Base-by-base conservation (phyloP, 192 early-diverging fungal species). In the Phlyctochytrium arcticum region DNA sequence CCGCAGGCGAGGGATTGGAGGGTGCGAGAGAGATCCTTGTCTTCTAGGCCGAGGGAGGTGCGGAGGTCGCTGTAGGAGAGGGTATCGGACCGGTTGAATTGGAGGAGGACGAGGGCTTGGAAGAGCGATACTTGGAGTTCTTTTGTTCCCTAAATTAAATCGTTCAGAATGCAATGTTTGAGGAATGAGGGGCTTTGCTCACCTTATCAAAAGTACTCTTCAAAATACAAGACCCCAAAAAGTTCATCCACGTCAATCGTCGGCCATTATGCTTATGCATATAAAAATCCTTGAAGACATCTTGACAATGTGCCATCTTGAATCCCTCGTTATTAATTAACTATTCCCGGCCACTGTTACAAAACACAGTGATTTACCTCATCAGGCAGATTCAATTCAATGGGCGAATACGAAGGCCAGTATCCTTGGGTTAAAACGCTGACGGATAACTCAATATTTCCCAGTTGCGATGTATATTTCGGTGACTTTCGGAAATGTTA, bases 391-490 rank as follows among this genome's bases (percentile, higher is more conserved):
- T 75, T 89, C 12, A 89, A 71, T 3, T 84, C 75, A 5, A 83
- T 69, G 9, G 89, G 87, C 36, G 88, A 77, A 77, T 96, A 97
- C 1, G 90, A 87, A 5, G 96, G 96, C 96, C 95, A 99, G 75
- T 84, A 92, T 2, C 89, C 87, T 62, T 87, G 76, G 3, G 94
- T 95, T 60, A 99, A 75, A 0, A 96, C 83, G 60, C 86, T 90
- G 21, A 92, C 89, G 36, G 81, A 76, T 21, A 99, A 69, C 17
- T 88, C 86, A 57, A 90, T 68, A 17, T 33, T 12, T 6, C 69
- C 72, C 24, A 79, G 65, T 7, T 55, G 49, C 7, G 65, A 54
- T 21, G 42, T 48, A 49, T 65, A 67, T 23, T 65, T 48, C 8
- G 75, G n/a, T 10, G 73, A 71, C 65, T 75, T 54, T n/a, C n/a